These are phyloP conservation scores for Phytophthora citricola DNA, from an alignment of 352 stramenopile species.

Conservation along the genomic window DNA sequence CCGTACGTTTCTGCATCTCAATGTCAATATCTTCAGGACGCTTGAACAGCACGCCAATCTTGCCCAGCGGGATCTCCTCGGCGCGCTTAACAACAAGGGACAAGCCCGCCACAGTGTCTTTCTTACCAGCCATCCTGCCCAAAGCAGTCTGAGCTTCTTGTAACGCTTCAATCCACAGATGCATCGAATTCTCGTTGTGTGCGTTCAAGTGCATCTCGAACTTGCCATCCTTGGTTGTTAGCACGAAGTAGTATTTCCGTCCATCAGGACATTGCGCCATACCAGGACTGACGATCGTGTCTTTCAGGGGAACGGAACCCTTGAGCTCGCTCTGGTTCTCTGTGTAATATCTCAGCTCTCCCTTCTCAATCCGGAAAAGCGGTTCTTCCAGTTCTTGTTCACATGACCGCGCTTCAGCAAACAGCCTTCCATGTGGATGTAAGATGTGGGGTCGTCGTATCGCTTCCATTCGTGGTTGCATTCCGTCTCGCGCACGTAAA, in stretches of 20 bases:
- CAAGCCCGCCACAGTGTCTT: constrained; percentile 64
- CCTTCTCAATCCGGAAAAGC: constrained; percentile 89
- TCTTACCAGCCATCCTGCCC: constrained; percentile 49
- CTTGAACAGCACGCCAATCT: constrained; percentile 68
- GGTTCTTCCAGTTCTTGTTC: constrained; percentile 91
- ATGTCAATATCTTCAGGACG: constrained; percentile 69
- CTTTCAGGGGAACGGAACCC: constrained; percentile 75
- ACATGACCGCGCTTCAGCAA: constrained; percentile 84
- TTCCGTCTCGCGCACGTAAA: constrained; percentile 76
- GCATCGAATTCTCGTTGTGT: constrained; percentile 85
- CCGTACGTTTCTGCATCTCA: constrained; percentile 76
- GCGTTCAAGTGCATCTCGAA: constrained; percentile 89
- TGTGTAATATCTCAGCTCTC: constrained; percentile 84
- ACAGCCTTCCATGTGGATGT: constrained; percentile 89
- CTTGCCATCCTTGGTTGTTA: constrained; percentile 81
- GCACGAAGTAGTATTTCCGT: constrained; percentile 86
- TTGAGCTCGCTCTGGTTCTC: constrained; percentile 81
- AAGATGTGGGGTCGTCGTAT: constrained; percentile 86
- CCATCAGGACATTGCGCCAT: constrained; percentile 85
- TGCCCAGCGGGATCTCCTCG: constrained; percentile 79
- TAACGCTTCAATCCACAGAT: constrained; percentile 86
- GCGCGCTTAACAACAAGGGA: constrained; percentile 79
- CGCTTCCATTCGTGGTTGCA: constrained; percentile 85
- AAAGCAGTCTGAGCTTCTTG: constrained; percentile 78
- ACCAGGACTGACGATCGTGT: constrained; percentile 82